Evolutionary conservation across 192 early-diverging fungal genomes (phyloP), one percentile per base, ranked within the genome.

Genomic region (Coemansia sp.): DNA sequence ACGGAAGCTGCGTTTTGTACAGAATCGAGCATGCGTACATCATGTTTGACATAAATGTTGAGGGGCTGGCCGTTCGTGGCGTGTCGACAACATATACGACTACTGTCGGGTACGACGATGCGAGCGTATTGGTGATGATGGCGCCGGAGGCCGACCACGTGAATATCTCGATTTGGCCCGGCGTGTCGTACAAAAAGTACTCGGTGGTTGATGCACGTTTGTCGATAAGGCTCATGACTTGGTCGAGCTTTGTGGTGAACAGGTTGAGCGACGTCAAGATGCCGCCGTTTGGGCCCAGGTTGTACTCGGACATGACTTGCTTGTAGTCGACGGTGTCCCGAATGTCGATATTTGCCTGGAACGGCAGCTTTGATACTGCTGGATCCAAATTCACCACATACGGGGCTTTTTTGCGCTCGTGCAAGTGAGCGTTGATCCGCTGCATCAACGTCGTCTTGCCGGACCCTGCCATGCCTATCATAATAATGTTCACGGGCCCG

Each of bases 31-130:
- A 93, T 27, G 96, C 96, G 75, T 98, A 98, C 59, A 98, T 83
- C 95, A 98, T 97, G 81, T 98, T 98, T 66, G 90, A 91, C 94
- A 98, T 96, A 74, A 98, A 98, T 2, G 96, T 98, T 12, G 92
- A 91, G 6, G 96, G 96, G 48, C 83, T 80, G 19, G 92, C 88
- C 9, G 93, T 92, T 35, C 96, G 88, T 1, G 96, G 95, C 38
- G 96, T 98, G 74, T 98, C 96, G 66, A 98, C 92, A 67, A 97
- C 88, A 62, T 97, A 98, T 2, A 90, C 90, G 3, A 97, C 81
- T 51, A 93, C 90, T 5, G 94, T 94, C 9, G 96, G 96, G 71
- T 94, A 93, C 11, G 91, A 87, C 2, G 95, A 89, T 0, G 96
- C 93, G 51, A 98, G 70, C 0, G 94, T 90, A 62, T 95, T 94